Evolutionary conservation across 2,329 filamentous ascomycete genomes (phyloP).

Genomic region (Trichoderma lentiforme): DNA sequence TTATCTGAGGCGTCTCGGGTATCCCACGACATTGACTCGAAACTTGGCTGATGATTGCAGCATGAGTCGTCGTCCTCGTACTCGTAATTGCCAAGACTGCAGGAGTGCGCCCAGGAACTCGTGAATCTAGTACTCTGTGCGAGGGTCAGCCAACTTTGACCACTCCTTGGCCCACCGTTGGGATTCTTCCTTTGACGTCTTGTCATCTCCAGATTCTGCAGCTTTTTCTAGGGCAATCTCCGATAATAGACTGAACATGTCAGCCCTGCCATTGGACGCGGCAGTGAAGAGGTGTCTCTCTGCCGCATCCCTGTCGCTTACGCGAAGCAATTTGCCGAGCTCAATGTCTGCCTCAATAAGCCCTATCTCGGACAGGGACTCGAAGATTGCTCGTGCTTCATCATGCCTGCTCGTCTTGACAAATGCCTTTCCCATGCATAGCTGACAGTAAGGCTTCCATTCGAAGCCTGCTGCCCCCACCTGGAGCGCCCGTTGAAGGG

Average conservation of each 20-base stretch:
- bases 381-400: slow-evolving; percentile 27
- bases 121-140: slow-evolving; percentile 22
- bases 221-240: slow-evolving; percentile 29
- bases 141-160: slow-evolving; percentile 30
- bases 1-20: background rate
- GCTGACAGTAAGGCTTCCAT: slow-evolving; percentile 27
- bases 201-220: slow-evolving; percentile 18
- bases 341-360: slow-evolving; percentile 27
- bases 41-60: background rate
- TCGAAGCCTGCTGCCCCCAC: slow-evolving; percentile 24
- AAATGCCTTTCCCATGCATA: slow-evolving; percentile 28
- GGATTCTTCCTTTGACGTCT: slow-evolving; percentile 22
- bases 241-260: slow-evolving; percentile 29
- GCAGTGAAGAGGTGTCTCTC: slow-evolving; percentile 28
- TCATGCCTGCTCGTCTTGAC: slow-evolving; percentile 22
- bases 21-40: background rate
- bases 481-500: slow-evolving; percentile 27
- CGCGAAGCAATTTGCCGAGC: slow-evolving; percentile 27
- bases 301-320: slow-evolving; percentile 24
- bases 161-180: slow-evolving; percentile 35
- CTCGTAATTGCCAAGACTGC: background rate
- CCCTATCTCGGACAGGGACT: slow-evolving; percentile 23
- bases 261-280: slow-evolving; percentile 25
- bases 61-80: background rate
- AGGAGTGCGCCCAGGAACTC: slow-evolving; percentile 1